A percentile compares a stretch with the other conserved stretches of the same genome.
phyloP scores from a whole-genome alignment of 345 rosid species.

The Boechera retrofracta region DNA sequence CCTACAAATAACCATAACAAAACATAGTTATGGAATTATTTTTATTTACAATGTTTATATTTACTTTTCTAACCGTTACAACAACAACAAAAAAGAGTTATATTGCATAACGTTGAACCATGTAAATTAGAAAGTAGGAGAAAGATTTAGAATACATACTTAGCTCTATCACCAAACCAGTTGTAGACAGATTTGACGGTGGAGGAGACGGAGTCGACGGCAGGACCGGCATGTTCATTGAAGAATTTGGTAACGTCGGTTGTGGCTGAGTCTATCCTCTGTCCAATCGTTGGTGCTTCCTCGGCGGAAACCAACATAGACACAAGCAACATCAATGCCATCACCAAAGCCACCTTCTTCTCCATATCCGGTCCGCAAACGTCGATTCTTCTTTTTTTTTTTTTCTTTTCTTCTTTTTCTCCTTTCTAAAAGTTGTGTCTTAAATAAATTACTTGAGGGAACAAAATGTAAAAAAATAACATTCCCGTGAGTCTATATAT shows the following conservation, averaged over 20 bases:
- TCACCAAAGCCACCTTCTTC: conserved; percentile 44
- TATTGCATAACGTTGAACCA: conserved; percentile 1
- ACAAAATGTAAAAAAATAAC: neutral
- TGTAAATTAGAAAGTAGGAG: neutral
- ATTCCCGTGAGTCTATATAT: conserved; percentile 29
- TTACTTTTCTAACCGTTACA: neutral
- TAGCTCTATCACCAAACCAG: conserved; percentile 38
- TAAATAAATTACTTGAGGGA: neutral
- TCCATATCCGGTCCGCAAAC: conserved; percentile 23
- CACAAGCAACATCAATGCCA: conserved; percentile 39
- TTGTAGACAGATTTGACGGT: conserved; percentile 33
- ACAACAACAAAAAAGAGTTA: neutral
- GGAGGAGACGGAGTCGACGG: conserved; percentile 20
- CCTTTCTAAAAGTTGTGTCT: neutral
- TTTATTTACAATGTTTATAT: neutral
- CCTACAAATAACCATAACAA: conserved; percentile 31
- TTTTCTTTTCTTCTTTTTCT: neutral
- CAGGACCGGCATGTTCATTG: conserved; percentile 40
- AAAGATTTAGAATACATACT: conserved; percentile 19
- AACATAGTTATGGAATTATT: neutral
- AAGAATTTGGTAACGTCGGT: conserved; percentile 29
- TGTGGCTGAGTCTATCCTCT: conserved; percentile 35
- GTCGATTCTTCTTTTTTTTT: conserved; percentile 5
- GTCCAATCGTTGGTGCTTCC: conserved; percentile 44
- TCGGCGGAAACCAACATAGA: conserved; percentile 31